Conservation (phyloP, 2,329 filamentous ascomycete species). For the Cephalotrichum gorgonifer region DNA sequence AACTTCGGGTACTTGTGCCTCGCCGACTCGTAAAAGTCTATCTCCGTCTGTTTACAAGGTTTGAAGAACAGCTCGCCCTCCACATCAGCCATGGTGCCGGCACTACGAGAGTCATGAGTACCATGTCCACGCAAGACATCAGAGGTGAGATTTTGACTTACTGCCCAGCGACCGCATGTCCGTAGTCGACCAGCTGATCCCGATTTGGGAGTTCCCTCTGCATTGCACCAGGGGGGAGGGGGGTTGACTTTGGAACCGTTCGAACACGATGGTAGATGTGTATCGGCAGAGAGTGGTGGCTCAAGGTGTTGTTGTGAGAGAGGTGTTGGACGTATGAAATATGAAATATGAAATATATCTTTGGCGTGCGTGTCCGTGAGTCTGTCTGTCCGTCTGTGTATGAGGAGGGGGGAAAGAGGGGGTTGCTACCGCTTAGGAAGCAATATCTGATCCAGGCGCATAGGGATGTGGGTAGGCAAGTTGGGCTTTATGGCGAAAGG, state of each 20-base stretch:
- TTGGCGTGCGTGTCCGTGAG: no score
- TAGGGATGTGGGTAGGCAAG: neutral
- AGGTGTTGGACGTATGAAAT: neutral
- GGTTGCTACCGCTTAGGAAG: neutral
- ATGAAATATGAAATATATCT: neutral
- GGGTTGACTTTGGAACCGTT: neutral
- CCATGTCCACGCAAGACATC: neutral
- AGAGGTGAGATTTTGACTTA: conserved; percentile 40
- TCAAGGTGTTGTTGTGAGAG: neutral
- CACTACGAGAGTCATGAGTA: conserved; percentile 40
- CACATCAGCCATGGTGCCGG: conserved; percentile 77
- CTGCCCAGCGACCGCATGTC: conserved; percentile 76
- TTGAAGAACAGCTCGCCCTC: conserved; percentile 87
- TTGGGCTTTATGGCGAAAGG: neutral
- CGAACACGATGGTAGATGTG: neutral
- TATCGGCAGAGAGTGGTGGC: neutral
- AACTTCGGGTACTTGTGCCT: conserved; percentile 58
- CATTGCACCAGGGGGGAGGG: conserved; percentile 1
- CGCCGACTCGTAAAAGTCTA: conserved; percentile 79
- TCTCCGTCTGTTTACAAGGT: conserved; percentile 76
- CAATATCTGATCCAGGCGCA: neutral
- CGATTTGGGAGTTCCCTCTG: conserved; percentile 8
- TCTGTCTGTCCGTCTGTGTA: no score
- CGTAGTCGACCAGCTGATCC: conserved; percentile 37
- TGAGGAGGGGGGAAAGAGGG: no score